Evolutionary conservation across 306 rosid genomes (phyloP).

Genomic region (Vicia sativa): DNA sequence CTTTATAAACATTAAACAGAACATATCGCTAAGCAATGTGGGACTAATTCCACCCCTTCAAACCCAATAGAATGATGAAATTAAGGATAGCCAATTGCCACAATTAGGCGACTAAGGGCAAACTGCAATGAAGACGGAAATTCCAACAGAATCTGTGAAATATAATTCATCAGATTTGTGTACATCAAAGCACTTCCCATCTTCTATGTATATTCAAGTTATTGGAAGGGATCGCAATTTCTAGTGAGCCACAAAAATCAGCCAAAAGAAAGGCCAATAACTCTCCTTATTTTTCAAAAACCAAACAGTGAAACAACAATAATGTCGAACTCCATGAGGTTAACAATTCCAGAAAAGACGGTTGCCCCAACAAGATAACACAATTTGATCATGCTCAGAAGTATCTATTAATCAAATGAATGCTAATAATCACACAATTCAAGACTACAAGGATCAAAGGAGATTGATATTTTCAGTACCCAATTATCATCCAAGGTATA

Average conservation of each 20-base stretch:
- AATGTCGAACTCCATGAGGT: background rate
- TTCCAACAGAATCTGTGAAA: no score
- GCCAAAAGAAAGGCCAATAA: background rate
- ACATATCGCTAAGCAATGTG: no score
- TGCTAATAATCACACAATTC: background rate
- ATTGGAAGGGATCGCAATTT: slow-evolving; percentile 7
- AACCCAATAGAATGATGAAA: no score
- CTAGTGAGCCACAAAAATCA: background rate
- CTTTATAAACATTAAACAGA: no score
- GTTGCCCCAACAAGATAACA: background rate
- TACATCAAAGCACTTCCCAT: slow-evolving; percentile 15
- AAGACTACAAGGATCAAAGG: background rate
- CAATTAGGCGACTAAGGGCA: no score
- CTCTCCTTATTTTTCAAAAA: background rate
- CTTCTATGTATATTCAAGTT: background rate
- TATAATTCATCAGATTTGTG: background rate
- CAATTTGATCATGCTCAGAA: background rate
- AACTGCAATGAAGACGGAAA: no score
- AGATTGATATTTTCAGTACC: slow-evolving; percentile 50
- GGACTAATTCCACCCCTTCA: no score
- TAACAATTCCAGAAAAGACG: background rate
- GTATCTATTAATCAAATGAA: slow-evolving; percentile 6
- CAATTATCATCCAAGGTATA: slow-evolving; percentile 84
- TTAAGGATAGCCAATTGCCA: no score
- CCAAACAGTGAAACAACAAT: background rate